Base-by-base conservation (phyloP, 2,329 filamentous ascomycete genomes). In the Pseudopithomyces maydicus region DNA sequence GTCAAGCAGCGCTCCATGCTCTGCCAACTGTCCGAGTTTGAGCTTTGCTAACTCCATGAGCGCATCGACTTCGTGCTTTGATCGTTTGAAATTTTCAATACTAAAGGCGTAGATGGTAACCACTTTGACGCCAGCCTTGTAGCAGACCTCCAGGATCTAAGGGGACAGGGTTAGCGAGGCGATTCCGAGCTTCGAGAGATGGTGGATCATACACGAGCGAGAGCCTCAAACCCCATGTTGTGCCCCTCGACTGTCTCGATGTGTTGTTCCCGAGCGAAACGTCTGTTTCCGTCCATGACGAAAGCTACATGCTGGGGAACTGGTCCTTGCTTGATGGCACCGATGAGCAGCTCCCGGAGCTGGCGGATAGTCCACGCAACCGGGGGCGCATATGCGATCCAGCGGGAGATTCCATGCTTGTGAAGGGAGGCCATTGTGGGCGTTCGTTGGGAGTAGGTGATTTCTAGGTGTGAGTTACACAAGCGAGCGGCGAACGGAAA, bases 81-180 rank as follows among this genome's bases (percentile, higher is more conserved):
- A 94, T 6, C 95, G 88, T 76, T 98, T 97, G 81, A 97, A 99
- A 80, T 99, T 99, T 78, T 99, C 95, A 71, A 99, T 97, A 73
- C 92, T 97, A 79, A 99, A 99, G 15, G 95, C 95, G 76, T 98
- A 99, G 62, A 99, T 92, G 3, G 95, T 98, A 38, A 99, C 94
- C 8, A 96, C 92, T 76, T 95, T 94, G 61, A 99, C 94, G 53
- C 95, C 95, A 57, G 90, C 92, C 75, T 97, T 97, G 82, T 98
- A 99, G 83, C 95, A 98, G 54, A 99, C 91, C 78, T 99, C 95
- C 57, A 99, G 88, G 52, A 98, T 92, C 90, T 79, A 53, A 43
- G 8, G 29, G 32, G 35, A 33, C 15, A 15, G 6, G 19, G 54
- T 63, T 20, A 63, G 60, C 51, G 55, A 91, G 66, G 35, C 14